These are phyloP conservation scores for Zasmidium cellare DNA, from an alignment of 2,329 filamentous ascomycete species.

Conservation along the genomic window DNA sequence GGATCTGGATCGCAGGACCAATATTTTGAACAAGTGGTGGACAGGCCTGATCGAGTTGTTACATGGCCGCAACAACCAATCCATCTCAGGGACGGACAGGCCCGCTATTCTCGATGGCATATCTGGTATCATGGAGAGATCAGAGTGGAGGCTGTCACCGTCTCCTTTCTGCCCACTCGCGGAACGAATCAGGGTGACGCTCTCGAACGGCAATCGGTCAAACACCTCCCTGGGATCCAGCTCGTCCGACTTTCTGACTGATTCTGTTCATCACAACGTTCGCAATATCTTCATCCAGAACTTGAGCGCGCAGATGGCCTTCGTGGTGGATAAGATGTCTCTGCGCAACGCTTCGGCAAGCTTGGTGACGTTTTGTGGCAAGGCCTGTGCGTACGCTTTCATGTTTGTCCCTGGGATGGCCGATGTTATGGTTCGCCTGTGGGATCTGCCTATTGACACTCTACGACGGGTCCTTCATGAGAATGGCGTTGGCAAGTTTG, in stretches of 20 bases:
- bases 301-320: constrained; percentile 76
- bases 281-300: constrained; percentile 84
- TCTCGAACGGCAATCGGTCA: constrained; percentile 51
- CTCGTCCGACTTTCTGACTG: constrained; percentile 66
- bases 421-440: constrained; percentile 78
- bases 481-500: constrained; percentile 61
- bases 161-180: constrained; percentile 65
- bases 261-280: constrained; percentile 84
- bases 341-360: constrained; percentile 68
- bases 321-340: constrained; percentile 88
- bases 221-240: constrained; percentile 55
- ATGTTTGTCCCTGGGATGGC: constrained; percentile 87
- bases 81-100: constrained; percentile 79
- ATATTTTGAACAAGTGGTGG: constrained; percentile 91
- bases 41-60: constrained; percentile 77
- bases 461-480: constrained; percentile 72
- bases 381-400: constrained; percentile 88
- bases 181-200: constrained; percentile 51
- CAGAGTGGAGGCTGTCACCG: constrained; percentile 79
- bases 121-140: constrained; percentile 79
- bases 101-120: constrained; percentile 77
- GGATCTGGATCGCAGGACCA: constrained; percentile 76
- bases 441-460: constrained; percentile 68
- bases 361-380: constrained; percentile 79
- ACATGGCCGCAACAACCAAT: constrained; percentile 71